Evolutionary conservation across 2,329 filamentous ascomycete genomes (phyloP).

Genomic region (Phialophora expanda): DNA sequence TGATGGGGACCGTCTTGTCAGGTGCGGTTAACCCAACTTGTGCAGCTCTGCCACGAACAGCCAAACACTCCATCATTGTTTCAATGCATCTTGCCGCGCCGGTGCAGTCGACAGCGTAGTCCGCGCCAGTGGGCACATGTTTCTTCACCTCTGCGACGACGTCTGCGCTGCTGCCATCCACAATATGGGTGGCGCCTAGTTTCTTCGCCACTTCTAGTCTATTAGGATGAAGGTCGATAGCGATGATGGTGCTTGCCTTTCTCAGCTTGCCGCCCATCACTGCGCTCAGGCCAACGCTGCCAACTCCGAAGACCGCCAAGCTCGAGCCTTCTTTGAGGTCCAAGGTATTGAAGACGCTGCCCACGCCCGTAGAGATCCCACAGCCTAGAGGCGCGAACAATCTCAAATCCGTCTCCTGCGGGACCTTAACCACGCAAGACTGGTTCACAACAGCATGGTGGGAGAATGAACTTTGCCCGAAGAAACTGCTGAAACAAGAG

Average conservation of each 20-base stretch:
- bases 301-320: conserved; percentile 42
- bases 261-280: conserved; percentile 42
- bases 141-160: conserved; percentile 47
- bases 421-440: conserved; percentile 38
- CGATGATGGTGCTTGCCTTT: conserved; percentile 43
- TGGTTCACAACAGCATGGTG: conserved; percentile 42
- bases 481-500: conserved; percentile 40
- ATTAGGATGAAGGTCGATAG: conserved; percentile 44
- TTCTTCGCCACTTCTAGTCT: conserved; percentile 54
- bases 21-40: conserved; percentile 35
- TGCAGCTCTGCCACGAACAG: conserved; percentile 33
- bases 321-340: conserved; percentile 31
- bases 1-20: conserved; percentile 23
- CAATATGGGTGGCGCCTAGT: conserved; percentile 55
- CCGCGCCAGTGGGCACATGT: conserved; percentile 44
- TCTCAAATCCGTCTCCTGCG: conserved; percentile 25
- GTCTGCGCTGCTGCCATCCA: conserved; percentile 48
- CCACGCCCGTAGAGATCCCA: conserved; percentile 43
- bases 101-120: conserved; percentile 38
- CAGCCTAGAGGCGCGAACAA: conserved; percentile 43
- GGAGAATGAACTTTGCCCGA: conserved; percentile 48
- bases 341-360: conserved; percentile 40
- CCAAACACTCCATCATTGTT: conserved; percentile 37
- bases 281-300: conserved; percentile 41
- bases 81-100: conserved; percentile 32